These are phyloP conservation scores for Colletotrichum phormii DNA, from an alignment of 2,329 filamentous ascomycete genomes.

Conservation along the genomic window DNA sequence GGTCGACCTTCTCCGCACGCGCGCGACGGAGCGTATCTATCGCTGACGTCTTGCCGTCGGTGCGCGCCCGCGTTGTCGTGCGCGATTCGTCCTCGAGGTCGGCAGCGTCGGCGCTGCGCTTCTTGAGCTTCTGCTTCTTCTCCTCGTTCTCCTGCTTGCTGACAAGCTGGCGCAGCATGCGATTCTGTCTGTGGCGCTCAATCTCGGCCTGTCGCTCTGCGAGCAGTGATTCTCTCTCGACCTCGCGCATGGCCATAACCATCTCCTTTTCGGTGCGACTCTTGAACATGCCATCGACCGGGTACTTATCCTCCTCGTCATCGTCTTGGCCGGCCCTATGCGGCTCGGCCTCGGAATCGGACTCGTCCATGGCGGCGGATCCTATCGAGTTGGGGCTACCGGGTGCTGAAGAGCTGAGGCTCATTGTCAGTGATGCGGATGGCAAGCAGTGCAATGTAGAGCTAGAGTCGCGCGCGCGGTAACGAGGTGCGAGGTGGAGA, in stretches of 20 bases:
- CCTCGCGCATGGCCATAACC: slow-evolving; percentile 88
- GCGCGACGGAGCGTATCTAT: slow-evolving; percentile 77
- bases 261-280: slow-evolving; percentile 79
- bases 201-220: slow-evolving; percentile 88
- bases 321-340: slow-evolving; percentile 57
- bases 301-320: slow-evolving; percentile 77
- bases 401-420: slow-evolving; percentile 73
- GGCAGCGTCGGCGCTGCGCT: slow-evolving; percentile 82
- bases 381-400: slow-evolving; percentile 80
- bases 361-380: slow-evolving; percentile 92
- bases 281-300: slow-evolving; percentile 87
- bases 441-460: neutral
- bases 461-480: neutral
- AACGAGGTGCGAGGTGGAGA: neutral
- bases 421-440: slow-evolving; percentile 2
- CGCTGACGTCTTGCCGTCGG: slow-evolving; percentile 74
- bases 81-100: slow-evolving; percentile 83
- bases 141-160: slow-evolving; percentile 73
- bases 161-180: slow-evolving; percentile 82
- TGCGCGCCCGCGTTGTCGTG: slow-evolving; percentile 80
- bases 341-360: slow-evolving; percentile 71
- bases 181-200: slow-evolving; percentile 84
- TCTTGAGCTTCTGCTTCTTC: slow-evolving; percentile 72
- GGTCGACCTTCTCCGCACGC: slow-evolving; percentile 73
- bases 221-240: slow-evolving; percentile 90